phyloP scores from a whole-genome alignment of 768 basidiomycete genomes.

The Crepidotus variabilis region DNA sequence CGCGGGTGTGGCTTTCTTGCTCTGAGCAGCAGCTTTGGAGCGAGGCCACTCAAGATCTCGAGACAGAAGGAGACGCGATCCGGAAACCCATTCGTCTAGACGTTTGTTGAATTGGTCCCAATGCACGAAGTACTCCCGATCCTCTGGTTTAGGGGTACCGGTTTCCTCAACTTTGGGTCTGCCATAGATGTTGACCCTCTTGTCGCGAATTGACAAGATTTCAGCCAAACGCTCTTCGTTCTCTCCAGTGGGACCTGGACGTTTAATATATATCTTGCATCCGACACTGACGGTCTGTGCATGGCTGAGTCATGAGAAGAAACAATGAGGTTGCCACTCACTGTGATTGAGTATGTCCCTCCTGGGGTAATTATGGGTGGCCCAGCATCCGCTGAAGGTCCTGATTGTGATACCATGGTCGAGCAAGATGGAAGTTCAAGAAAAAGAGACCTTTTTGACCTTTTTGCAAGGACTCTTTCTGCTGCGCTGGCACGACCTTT shows the following conservation, averaged over 20 bases:
- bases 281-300: slow-evolving; percentile 78
- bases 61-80: slow-evolving; percentile 77
- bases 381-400: slow-evolving; percentile 35
- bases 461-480: slow-evolving; percentile 4
- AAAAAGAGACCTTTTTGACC: slow-evolving; percentile 3
- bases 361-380: slow-evolving; percentile 71
- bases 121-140: slow-evolving; percentile 95
- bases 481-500: slow-evolving; percentile 3
- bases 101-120: slow-evolving; percentile 99
- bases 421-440: slow-evolving; percentile 8
- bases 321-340: slow-evolving; percentile 24
- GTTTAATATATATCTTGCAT: slow-evolving; percentile 91
- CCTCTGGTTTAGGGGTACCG: slow-evolving; percentile 49
- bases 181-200: slow-evolving; percentile 61
- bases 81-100: slow-evolving; percentile 94
- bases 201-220: slow-evolving; percentile 91
- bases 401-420: slow-evolving; percentile 36
- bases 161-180: slow-evolving; percentile 46
- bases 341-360: slow-evolving; percentile 75
- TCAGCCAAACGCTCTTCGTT: slow-evolving; percentile 92
- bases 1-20: slow-evolving; percentile 47
- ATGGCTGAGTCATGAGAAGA: slow-evolving; percentile 28
- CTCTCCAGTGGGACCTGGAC: slow-evolving; percentile 70
- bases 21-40: slow-evolving; percentile 59
- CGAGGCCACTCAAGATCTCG: slow-evolving; percentile 96